Base-by-base conservation (phyloP, 768 basidiomycete genomes). In the Lactarius sanguifluus region DNA sequence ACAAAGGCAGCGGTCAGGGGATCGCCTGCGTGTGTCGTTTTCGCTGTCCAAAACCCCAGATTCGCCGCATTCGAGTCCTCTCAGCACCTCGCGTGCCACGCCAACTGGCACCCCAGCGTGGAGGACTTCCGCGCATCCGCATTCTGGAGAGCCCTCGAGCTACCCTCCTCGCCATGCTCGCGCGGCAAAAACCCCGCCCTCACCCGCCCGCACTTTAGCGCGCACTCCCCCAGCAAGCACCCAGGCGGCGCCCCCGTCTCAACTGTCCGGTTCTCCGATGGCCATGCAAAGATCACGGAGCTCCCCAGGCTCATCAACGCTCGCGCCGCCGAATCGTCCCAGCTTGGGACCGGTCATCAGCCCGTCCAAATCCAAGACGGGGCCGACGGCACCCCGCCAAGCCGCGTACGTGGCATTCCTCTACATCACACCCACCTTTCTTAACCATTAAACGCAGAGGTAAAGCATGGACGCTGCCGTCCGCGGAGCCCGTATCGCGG, bases 401-500 rank as follows among this genome's bases (percentile, higher is more conserved):
- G 77, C 78, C 30, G 83, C 83, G 85, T 88, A 72, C 72, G 86
- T 81, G 18, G n/a, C 30, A 34, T 36, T 60, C 28, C 20, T 7
- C 30, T 32, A 32, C 30, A 32, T 32, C 6, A 32, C 30, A 32
- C 30, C 32, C 5, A 9, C 12, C 9, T 15, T 28, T 30, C 47
- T 15, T 50, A 40, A 40, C 40, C 15, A 9, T 30, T 41, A 20
- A 9, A 80, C 20, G 50, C 25, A 76, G 73, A 50, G 79, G 79
- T 28, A 85, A 83, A 67, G 90, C 89, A 23, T 95, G 92, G 92
- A 83, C 83, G 0, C 76, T 81, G 1, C 80, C 83, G 0, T 81
- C 86, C 7, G 81, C 80, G 1, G 81, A 84, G 65, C 81, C 85
- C 0, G 74, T 79, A n/a, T 76, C 77, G 7, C 77, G 71, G 61